Evolutionary conservation across 768 basidiomycete genomes (phyloP), one percentile per base, ranked within the genome.

Genomic region (Lactifluus volemus): DNA sequence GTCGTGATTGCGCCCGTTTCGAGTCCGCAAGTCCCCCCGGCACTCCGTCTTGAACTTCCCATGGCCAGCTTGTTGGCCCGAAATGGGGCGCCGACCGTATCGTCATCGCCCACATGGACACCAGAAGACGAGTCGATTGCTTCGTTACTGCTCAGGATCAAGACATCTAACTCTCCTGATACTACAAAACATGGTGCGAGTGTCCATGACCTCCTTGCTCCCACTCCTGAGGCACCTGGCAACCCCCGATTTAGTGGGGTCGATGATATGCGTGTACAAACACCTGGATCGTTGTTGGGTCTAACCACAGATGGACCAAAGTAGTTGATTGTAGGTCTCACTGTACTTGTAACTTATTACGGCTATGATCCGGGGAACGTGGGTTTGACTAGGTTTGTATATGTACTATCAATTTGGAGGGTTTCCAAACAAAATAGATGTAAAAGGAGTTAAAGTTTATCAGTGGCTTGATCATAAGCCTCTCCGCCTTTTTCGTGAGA

Each of bases 111-210:
- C 7, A 50, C 65, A 25, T 66, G 65, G 65, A 64, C 65, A 32
- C 63, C 63, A 4, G 65, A 66, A 49, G 65, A 66, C 12, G 65
- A 66, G 49, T 65, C 63, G 2, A 34, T 55, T 14, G 65, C 65
- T 8, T 64, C 63, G 5, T 47, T 66, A n/a, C 60, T 66, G 39
- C 63, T 66, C 49, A 60, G 60, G 53, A 65, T 66, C 53, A 60
- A 57, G 53, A 53, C 58, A 12, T 58, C 63, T 30, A 51, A 12
- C 42, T 48, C 63, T 15, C 63, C 53, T 7, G 54, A 61, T n/a
- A n/a, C 47, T 5, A 3, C 29, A 44, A 63, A 44, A 44, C 52
- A 49, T 12, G 19, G 56, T 9, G 17, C 56, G 15, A 58, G 48
- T 56, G 55, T 59, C 39, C 25, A 29, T 19, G 55, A 52, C 29